Evolutionary conservation across 73 alveolate species (phyloP).

Genomic region (Symbiodinium pilosum): DNA sequence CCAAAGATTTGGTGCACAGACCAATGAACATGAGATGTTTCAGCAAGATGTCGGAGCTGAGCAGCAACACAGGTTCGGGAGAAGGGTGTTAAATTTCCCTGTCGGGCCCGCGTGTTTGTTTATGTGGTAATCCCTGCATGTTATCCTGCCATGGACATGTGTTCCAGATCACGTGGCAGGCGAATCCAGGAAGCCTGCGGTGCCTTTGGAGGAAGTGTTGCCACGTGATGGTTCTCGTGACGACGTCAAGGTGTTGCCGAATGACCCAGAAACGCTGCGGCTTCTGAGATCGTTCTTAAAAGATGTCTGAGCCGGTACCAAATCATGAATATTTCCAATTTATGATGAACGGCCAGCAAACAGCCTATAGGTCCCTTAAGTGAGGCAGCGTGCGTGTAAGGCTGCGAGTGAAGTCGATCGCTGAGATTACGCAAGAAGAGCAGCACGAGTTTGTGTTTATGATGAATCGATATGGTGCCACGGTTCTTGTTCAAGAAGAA

Average conservation of each 20-base stretch:
- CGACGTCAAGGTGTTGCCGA: conserved; percentile 36
- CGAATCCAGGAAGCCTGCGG: conserved; percentile 10
- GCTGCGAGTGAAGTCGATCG: conserved; percentile 57
- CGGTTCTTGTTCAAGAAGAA: conserved; percentile 44
- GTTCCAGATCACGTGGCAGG: background rate
- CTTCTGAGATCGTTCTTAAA: background rate
- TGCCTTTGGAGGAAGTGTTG: conserved; percentile 35
- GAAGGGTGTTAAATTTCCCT: background rate
- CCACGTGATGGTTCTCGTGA: conserved; percentile 85
- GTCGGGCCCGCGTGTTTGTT: background rate
- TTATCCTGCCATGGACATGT: no score
- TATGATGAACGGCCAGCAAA: background rate
- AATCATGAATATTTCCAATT: no score
- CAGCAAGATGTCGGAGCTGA: background rate
- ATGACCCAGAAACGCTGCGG: conserved; percentile 36
- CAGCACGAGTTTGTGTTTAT: conserved; percentile 38
- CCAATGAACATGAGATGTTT: background rate
- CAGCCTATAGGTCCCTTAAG: no score
- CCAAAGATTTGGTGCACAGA: background rate
- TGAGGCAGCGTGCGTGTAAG: background rate
- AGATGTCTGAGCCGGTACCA: background rate
- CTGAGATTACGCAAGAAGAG: conserved; percentile 33
- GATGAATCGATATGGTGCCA: conserved; percentile 48
- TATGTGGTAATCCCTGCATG: no score
- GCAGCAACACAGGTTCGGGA: background rate